Evolutionary conservation across 2,329 filamentous ascomycete species (phyloP).

Genomic region (Fusarium dimerum): DNA sequence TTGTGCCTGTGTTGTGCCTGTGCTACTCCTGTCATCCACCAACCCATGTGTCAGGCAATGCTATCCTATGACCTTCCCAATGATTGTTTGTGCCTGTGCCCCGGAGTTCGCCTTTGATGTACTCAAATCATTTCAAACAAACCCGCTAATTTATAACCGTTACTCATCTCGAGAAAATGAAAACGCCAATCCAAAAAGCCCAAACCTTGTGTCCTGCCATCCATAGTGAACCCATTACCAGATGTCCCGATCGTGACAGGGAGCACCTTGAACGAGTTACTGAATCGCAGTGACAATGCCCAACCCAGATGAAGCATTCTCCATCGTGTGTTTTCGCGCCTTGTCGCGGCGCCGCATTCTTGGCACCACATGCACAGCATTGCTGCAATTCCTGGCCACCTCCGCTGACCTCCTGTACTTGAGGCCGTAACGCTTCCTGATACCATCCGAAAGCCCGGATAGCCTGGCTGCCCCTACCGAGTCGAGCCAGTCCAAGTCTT

Average conservation of each 20-base stretch:
- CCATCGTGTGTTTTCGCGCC: too few relatives aligned
- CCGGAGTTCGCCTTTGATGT: too few relatives aligned
- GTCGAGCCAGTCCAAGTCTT: conserved; percentile 30
- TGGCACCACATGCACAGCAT: conserved; percentile 24
- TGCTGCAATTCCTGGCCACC: conserved; percentile 26
- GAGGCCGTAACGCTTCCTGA: conserved; percentile 25
- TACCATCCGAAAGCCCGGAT: conserved; percentile 9
- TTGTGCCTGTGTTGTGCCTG: conserved; percentile 10
- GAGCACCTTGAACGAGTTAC: conserved; percentile 14
- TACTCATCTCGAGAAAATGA: background rate
- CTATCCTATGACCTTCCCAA: too few relatives aligned
- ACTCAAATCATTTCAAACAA: too few relatives aligned
- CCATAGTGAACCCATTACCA: background rate
- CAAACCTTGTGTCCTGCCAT: too few relatives aligned
- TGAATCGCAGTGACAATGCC: too few relatives aligned
- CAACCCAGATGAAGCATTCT: too few relatives aligned
- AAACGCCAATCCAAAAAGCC: conserved; percentile 1
- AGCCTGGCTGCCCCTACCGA: conserved; percentile 9
- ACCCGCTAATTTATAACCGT: too few relatives aligned
- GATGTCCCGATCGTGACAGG: too few relatives aligned
- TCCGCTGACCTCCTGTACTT: conserved; percentile 25
- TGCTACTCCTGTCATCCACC: conserved; percentile 23
- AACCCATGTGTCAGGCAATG: too few relatives aligned
- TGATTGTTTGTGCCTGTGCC: too few relatives aligned
- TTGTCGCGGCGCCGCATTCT: conserved; percentile 31